Base-by-base conservation (phyloP, 2,329 filamentous ascomycete species). In the Diaporthe nobilis region DNA sequence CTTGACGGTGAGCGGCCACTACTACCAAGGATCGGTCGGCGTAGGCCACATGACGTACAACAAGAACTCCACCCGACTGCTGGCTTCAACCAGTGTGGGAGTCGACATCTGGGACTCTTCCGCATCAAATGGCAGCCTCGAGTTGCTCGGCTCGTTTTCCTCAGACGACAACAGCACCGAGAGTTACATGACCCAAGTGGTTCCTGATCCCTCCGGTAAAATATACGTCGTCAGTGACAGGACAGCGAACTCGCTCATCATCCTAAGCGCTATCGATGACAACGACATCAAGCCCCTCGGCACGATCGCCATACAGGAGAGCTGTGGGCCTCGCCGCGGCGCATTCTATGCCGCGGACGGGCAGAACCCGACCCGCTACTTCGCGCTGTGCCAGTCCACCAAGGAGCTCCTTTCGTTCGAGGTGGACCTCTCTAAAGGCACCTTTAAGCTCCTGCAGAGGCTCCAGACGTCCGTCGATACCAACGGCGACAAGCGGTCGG, bases 271-370 rank as follows among this genome's bases (percentile, higher is more conserved):
- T 68, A 81, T 83, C 76, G 49, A 67, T 20, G 86, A 87, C 72
- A 79, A 80, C 17, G 88, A 82, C 78, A 79, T 81, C 15, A 78
- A 88, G 58, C 80, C 81, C 44, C 83, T 81, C 79, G 80, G 78
- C 67, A 80, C 84, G 42, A 65, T 78, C 10, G 80, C 86, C 74
- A 77, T 79, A 28, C 81, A 83, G 17, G 79, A 82, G 13, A 86
- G 85, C 75, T 85, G 85, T 53, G 88, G 88, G 0, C 88, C 88
- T 5, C 87, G 88, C 25, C 88, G 90, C 79, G 88, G 86, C 65
- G 85, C 83, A 77, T 90, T 88, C 82, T 85, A 85, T 80, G 47
- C 25, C 34, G 25, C 84, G 83, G 2, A 73, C 78, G 42, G 10
- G 79, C 78, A 55, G 78, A 31, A 65, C 81, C 17, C 85, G n/a